These are phyloP conservation scores for Petunia secreta DNA, from an alignment of 257 asterid genomes.

Conservation along the genomic window DNA sequence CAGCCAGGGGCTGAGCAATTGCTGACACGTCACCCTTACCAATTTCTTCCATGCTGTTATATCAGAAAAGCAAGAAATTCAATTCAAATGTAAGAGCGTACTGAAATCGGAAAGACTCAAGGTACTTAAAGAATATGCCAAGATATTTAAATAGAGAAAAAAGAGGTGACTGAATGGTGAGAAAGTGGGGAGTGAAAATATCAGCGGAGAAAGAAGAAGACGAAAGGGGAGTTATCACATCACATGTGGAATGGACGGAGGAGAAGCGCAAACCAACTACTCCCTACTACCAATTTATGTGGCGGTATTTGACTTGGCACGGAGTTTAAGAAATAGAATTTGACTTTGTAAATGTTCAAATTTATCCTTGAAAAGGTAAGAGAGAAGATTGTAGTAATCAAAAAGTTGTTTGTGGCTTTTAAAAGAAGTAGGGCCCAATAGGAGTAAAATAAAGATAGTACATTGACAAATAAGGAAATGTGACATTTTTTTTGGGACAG, in stretches of 20 bases:
- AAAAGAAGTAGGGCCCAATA: too few relatives aligned
- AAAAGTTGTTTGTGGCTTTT: too few relatives aligned
- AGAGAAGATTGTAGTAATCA: too few relatives aligned
- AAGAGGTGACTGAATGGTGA: background rate
- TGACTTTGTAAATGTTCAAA: too few relatives aligned
- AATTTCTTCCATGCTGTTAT: conserved; percentile 48
- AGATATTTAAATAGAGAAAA: background rate
- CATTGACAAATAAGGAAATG: too few relatives aligned
- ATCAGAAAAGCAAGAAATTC: background rate
- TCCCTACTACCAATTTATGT: too few relatives aligned
- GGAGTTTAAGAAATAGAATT: too few relatives aligned
- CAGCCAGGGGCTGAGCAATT: conserved; percentile 70
- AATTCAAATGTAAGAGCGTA: too few relatives aligned
- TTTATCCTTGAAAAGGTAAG: too few relatives aligned
- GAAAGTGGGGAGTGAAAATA: background rate
- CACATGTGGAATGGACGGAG: conserved; percentile 4
- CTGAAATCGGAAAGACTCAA: background rate
- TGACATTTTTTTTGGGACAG: too few relatives aligned
- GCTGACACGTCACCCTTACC: conserved; percentile 43
- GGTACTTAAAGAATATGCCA: background rate
- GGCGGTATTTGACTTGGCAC: too few relatives aligned
- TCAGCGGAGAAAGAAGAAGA: background rate
- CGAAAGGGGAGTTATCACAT: background rate
- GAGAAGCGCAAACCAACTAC: background rate
- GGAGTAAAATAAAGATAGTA: too few relatives aligned